Percentiles rank a stretch among this genome's conserved stretches.
Conservation (phyloP, 345 rosid genomes). For the Populus simonii region DNA sequence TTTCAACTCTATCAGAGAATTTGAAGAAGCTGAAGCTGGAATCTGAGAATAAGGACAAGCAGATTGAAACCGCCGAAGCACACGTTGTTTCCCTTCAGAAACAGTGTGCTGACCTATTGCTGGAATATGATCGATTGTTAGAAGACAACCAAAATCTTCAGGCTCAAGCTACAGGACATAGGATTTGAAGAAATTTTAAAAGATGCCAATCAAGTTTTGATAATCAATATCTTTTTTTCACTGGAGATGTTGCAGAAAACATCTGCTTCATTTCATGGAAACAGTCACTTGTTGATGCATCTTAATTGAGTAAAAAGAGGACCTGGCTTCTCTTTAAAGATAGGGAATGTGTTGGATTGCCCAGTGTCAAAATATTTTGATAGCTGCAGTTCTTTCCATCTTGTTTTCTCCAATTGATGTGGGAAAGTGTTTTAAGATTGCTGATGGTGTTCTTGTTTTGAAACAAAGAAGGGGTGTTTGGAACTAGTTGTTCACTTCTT, state of each 20-base stretch:
- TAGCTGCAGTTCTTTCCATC: conserved; percentile 9
- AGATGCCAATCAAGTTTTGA: conserved; percentile 10
- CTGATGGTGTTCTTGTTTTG: background rate
- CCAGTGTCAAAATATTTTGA: conserved; percentile 21
- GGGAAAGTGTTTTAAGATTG: background rate
- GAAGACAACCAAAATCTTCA: conserved; percentile 92
- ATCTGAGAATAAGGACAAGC: conserved; percentile 61
- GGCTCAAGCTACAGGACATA: conserved; percentile 51
- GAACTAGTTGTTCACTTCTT: background rate
- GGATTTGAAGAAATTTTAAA: conserved; percentile 26
- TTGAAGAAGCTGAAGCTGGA: conserved; percentile 67
- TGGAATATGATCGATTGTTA: conserved; percentile 76
- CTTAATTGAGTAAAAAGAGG: conserved; percentile 1
- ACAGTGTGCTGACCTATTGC: conserved; percentile 77
- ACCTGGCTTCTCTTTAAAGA: background rate
- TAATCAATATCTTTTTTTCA: background rate
- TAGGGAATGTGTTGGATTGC: background rate
- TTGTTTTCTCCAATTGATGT: conserved; percentile 3
- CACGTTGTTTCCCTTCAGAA: conserved; percentile 78
- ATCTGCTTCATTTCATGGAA: conserved; percentile 11
- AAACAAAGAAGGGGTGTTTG: background rate
- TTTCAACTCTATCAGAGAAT: conserved; percentile 41
- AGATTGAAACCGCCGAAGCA: conserved; percentile 71
- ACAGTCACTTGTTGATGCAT: conserved; percentile 5
- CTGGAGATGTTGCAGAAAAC: conserved; percentile 1